phyloP scores from a whole-genome alignment of 768 basidiomycete species.

The Sarcomyxa edulis region DNA sequence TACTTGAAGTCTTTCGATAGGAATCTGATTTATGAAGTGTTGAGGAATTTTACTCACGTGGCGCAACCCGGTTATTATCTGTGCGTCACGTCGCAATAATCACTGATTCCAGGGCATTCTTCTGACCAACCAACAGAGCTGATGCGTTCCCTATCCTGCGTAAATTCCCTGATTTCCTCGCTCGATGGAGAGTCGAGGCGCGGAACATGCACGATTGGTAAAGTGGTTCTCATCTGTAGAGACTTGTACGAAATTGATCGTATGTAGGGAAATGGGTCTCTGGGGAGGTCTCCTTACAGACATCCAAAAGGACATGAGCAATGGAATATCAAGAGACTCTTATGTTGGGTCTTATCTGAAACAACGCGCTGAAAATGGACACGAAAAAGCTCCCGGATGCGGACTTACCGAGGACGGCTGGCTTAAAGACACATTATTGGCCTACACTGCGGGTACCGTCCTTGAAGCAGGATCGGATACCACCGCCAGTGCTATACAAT shows the following conservation, averaged over 20 bases:
- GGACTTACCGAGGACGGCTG: constrained; percentile 22
- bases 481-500: constrained; percentile 18
- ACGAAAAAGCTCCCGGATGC: constrained; percentile 17
- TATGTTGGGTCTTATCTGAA: constrained; percentile 17
- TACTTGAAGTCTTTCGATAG: neutral
- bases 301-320: constrained; percentile 13
- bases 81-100: neutral
- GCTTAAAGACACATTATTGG: constrained; percentile 22
- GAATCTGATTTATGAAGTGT: constrained; percentile 8
- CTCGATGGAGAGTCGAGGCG: constrained; percentile 1
- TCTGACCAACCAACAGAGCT: neutral
- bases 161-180: constrained; percentile 2
- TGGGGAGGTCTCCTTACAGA: constrained; percentile 21
- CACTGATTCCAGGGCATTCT: neutral
- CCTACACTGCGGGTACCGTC: constrained; percentile 20
- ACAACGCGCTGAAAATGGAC: constrained; percentile 16
- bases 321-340: constrained; percentile 13
- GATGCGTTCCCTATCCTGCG: constrained; percentile 5
- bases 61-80: constrained; percentile 5
- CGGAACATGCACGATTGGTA: constrained; percentile 17
- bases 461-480: constrained; percentile 26
- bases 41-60: constrained; percentile 5
- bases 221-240: neutral
- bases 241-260: neutral
- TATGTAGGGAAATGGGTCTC: constrained; percentile 19